Base-by-base conservation (phyloP, 306 rosid genomes). In the Lithocarpus polystachyus region DNA sequence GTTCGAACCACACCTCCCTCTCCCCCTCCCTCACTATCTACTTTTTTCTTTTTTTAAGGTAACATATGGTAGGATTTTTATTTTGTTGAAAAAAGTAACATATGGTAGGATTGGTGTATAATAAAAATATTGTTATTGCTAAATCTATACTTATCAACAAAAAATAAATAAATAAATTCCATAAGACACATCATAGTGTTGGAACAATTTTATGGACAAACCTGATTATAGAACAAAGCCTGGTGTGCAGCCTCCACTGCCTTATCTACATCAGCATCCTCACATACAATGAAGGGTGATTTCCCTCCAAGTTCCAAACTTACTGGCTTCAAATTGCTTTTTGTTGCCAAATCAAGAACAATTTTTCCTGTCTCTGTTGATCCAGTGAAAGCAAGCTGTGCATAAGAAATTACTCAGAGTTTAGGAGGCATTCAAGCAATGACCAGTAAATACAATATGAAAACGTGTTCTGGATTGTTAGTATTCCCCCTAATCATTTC, bases 271-370 rank as follows among this genome's bases (percentile, higher is more conserved):
- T 91, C 98, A 77, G 99, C 99, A 82, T 93, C 99, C 83, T 88
- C 96, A 22, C 97, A 90, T 9, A 95, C 92, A 82, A 95, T 95
- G 72, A 95, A 91, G 23, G 97, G 98, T 59, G 99, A 95, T 87
- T 93, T 95, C 40, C 99, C 97, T 1, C 99, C 99, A 56, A 95
- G 96, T 88, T 95, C 98, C 92, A 88, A 77, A 43, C 97, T 91
- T 60, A 90, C 99, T 18, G 87, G 71, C 79, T 93, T 95, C 57
- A 95, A 92, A 87, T 95, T 95, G 87, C 99, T 93, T 87, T 59
- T 85, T 19, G 98, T 90, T 2, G 99, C 97, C 75, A 91, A 74
- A 84, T 88, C 81, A 52, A 85, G 96, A 54, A 91, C 80, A n/a
- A 83, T 18, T 77, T 93, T 90, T 40, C 99, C 99, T 0, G 97